These are phyloP conservation scores for Simmondsia chinensis DNA, from an alignment of 148 eudicot species.

Conservation along the genomic window DNA sequence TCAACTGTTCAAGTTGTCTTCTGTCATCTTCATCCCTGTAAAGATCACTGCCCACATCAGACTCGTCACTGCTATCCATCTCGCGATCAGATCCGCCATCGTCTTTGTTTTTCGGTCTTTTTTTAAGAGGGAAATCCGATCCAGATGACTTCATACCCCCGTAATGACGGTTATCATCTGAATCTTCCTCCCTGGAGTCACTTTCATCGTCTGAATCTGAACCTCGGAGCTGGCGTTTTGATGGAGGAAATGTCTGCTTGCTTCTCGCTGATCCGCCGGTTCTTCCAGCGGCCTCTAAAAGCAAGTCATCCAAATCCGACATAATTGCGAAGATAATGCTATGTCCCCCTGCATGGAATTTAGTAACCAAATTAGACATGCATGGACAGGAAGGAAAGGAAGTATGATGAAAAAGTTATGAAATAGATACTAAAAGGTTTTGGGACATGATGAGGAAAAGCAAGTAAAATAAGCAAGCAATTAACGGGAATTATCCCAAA, in stretches of 20 bases:
- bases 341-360: no score
- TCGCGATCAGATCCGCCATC: slow-evolving; percentile 35
- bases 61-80: slow-evolving; percentile 47
- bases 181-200: slow-evolving; percentile 64
- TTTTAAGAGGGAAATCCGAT: slow-evolving; percentile 79
- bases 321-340: no score
- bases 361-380: no score
- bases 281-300: slow-evolving; percentile 92
- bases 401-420: no score
- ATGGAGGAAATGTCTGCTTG: slow-evolving; percentile 37
- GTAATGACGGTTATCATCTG: slow-evolving; percentile 50
- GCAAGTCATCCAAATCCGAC: slow-evolving; percentile 66
- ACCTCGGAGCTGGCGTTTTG: slow-evolving; percentile 43
- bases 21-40: slow-evolving; percentile 74
- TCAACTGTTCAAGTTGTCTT: slow-evolving; percentile 54
- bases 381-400: no score
- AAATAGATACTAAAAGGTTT: no score
- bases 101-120: slow-evolving; percentile 57
- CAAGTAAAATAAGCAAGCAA: no score
- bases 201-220: slow-evolving; percentile 75
- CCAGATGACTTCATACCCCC: slow-evolving; percentile 47
- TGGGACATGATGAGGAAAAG: no score
- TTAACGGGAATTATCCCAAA: no score
- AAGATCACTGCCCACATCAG: slow-evolving; percentile 62
- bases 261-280: slow-evolving; percentile 44